Evolutionary conservation across 768 basidiomycete genomes (phyloP), one percentile per base, ranked within the genome.

Genomic region (Clathrus columnatus): DNA sequence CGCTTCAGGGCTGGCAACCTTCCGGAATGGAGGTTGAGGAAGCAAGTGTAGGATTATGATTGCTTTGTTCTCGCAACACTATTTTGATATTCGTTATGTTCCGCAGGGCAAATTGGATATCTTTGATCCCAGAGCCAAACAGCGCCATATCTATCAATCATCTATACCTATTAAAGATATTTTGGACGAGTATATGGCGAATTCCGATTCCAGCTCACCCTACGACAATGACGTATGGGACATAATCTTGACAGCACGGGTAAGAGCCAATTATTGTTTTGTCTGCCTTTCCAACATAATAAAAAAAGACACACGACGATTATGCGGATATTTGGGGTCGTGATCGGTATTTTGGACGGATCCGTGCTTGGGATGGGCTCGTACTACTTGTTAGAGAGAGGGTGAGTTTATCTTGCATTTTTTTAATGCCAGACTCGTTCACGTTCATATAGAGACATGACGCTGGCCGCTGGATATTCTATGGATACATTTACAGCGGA

Each of bases 401-500:
- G 11, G 79, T 30, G 24, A 28, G 16, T 51, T 47, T 5, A 41
- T 10, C 56, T 21, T 11, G 41, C 24, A 20, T 45, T 43, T n/a
- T 18, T 17, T 51, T 60, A 28, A 17, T 14, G 36, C 21, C 26
- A 18, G 51, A 55, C 27, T 16, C 17, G 49, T 36, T 36, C 7
- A 36, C n/a, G 7, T 36, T 8, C 11, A 3, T 36, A 14, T 11
- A 69, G 54, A 56, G 24, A 64, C 58, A 26, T 72, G 69, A 27
- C 72, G 74, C 32, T 67, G 81, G 78, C 44, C 72, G 69, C 2
- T 82, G 81, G 62, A 73, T 88, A 41, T 82, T 88, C 60, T 84
- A 81, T 29, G 87, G 87, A 5, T 89, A 87, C 64, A 59, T 90
- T 47, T 75, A 83, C 6, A 84, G 80, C 0, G 78, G 77, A 7